Base-by-base conservation (phyloP, 2,329 filamentous ascomycete genomes). In the Colletotrichum caudatum region DNA sequence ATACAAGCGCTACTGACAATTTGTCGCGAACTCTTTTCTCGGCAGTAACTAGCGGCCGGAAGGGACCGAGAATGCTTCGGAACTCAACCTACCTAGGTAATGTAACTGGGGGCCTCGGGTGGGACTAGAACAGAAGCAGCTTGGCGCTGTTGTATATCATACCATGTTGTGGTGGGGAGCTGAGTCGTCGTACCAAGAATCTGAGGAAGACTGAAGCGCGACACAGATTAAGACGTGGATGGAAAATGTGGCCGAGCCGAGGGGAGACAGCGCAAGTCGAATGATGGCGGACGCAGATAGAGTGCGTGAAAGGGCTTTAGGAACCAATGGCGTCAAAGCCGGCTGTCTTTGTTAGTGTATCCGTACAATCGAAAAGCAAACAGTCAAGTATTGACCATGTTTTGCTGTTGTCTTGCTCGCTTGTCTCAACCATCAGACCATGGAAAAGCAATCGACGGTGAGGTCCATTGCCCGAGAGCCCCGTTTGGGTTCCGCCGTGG, bases 191-290 rank as follows among this genome's bases (percentile, higher is more conserved):
- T n/a, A 53, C 69, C 53, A 71, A 63, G 65, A 66, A 26, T 46
- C 56, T 62, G 64, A 63, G 48, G 33, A 68, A 29, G 57, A 63
- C 33, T 53, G 68, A 60, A 57, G 68, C 68, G 68, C 64, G 46
- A 35, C 29, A 44, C 64, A 35, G 9, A 20, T 20, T 41, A 57
- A 69, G 66, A 60, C 58, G 57, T 16, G 59, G 50, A 71, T 69
- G 64, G 65, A 56, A 64, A 60, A 23, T 64, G 59, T 69, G 69
- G 65, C 69, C 57, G 66, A 69, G 46, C 69, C 57, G 66, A 69
- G 46, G 54, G 39, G 23, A 39, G 37, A 63, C 46, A 48, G 56
- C 54, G 37, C 33, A 63, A 37, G 50, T 44, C 37, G 23, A n/a
- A 12, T 48, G 37, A 41, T 41, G 60, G 48, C 60, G 33, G 46